A percentile compares a stretch with the other conserved stretches of the same genome.
Evolutionary conservation across 1,284 basidiomycete genomes (phyloP).

Genomic region (Sporisorium scitamineum): DNA sequence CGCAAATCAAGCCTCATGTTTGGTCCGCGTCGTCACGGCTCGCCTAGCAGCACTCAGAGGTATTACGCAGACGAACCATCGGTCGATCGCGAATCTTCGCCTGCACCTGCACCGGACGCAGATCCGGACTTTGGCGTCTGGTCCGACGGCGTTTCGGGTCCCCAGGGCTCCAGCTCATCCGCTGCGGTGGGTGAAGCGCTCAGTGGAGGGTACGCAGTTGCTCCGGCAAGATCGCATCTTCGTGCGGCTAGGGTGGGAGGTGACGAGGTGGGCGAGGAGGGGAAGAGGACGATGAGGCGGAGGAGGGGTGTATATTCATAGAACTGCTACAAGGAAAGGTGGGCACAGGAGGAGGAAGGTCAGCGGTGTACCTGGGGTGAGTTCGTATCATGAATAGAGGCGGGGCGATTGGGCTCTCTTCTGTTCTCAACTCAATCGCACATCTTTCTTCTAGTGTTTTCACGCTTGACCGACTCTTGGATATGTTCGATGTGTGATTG

Average conservation of each 20-base stretch:
- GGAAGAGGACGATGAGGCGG: slow-evolving; percentile 31
- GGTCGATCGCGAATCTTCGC: slow-evolving; percentile 1
- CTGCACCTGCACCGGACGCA: background rate
- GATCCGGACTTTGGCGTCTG: slow-evolving; percentile 26
- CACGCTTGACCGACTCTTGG: no score
- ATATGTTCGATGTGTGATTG: no score
- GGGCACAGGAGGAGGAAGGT: slow-evolving; percentile 1
- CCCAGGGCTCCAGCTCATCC: slow-evolving; percentile 22
- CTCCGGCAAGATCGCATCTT: slow-evolving; percentile 19
- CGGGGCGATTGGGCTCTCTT: no score
- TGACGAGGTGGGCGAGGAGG: slow-evolving; percentile 15
- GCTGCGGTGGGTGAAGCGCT: slow-evolving; percentile 46
- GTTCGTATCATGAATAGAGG: background rate
- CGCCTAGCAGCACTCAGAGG: background rate
- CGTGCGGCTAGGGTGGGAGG: background rate
- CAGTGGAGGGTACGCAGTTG: slow-evolving; percentile 31
- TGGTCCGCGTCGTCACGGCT: slow-evolving; percentile 5
- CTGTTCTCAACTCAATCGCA: no score
- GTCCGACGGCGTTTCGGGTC: slow-evolving; percentile 40
- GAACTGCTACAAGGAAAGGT: slow-evolving; percentile 2
- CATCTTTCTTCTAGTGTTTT: no score
- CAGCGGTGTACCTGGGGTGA: slow-evolving; percentile 11
- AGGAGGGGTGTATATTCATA: slow-evolving; percentile 60
- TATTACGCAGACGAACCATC: background rate
- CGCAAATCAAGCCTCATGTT: slow-evolving; percentile 41